phyloP scores from a whole-genome alignment of 495 filamentous ascomycete genomes.

The Endocarpon pusillum region DNA sequence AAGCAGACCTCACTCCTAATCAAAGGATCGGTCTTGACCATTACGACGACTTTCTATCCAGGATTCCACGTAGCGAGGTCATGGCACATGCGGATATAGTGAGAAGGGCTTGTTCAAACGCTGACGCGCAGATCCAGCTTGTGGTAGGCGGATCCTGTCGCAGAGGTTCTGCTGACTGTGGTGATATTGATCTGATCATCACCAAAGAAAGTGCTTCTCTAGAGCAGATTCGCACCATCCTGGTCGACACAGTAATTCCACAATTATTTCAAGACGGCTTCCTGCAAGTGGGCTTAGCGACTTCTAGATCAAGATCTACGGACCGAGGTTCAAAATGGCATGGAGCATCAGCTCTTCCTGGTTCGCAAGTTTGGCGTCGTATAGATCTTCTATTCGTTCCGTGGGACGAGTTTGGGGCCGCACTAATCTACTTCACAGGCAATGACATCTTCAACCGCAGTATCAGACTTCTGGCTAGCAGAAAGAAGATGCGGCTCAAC shows the following conservation, averaged over 20 bases:
- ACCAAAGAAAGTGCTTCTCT: conserved; percentile 47
- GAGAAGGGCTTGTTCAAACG: conserved; percentile 34
- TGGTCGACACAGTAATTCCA: conserved; percentile 47
- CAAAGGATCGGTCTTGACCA: conserved; percentile 68
- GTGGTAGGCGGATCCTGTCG: conserved; percentile 77
- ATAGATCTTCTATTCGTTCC: conserved; percentile 84
- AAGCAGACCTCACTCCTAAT: conserved; percentile 49
- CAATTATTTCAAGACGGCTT: conserved; percentile 43
- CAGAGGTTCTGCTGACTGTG: conserved; percentile 52
- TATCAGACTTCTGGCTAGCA: conserved; percentile 64
- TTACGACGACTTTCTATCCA: conserved; percentile 65
- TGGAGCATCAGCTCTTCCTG: conserved; percentile 58
- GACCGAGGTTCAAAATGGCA: conserved; percentile 64
- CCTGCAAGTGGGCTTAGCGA: conserved; percentile 35
- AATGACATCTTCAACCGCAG: conserved; percentile 95
- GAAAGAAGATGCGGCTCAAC: conserved; percentile 74
- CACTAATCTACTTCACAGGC: conserved; percentile 87
- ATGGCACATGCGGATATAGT: conserved; percentile 52
- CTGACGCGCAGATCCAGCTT: conserved; percentile 49
- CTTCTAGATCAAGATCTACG: conserved; percentile 18
- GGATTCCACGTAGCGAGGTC: conserved; percentile 72
- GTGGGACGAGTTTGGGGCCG: conserved; percentile 64
- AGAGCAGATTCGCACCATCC: conserved; percentile 40
- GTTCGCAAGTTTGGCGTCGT: conserved; percentile 45
- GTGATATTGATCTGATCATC: conserved; percentile 77